Evolutionary conservation across 768 basidiomycete species (phyloP).

Genomic region (Lactarius sanguifluus): DNA sequence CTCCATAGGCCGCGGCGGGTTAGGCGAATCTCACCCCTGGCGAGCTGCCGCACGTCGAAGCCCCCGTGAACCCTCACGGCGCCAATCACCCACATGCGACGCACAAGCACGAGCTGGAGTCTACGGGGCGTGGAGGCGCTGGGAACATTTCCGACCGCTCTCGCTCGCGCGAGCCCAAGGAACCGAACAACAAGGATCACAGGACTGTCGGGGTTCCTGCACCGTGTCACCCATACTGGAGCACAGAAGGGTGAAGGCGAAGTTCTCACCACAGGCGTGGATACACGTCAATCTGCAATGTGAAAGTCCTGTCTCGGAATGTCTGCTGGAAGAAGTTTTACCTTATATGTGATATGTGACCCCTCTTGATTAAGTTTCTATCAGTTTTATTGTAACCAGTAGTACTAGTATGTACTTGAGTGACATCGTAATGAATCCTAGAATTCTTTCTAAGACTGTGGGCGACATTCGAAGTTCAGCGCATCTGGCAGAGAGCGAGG

Average conservation of each 20-base stretch:
- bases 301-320: background rate
- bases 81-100: conserved; percentile 12
- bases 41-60: conserved; percentile 32
- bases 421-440: background rate
- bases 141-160: conserved; percentile 55
- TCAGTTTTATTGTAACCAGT: background rate
- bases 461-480: background rate
- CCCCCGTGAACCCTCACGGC: conserved; percentile 17
- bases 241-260: background rate
- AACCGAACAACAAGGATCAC: background rate
- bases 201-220: conserved; percentile 28
- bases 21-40: conserved; percentile 53
- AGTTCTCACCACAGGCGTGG: background rate
- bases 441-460: background rate
- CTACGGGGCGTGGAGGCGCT: conserved; percentile 57
- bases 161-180: conserved; percentile 33
- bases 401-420: background rate
- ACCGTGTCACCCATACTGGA: conserved; percentile 12
- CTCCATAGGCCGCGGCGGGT: conserved; percentile 69
- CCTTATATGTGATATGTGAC: background rate
- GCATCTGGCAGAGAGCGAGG: background rate
- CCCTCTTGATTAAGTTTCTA: background rate
- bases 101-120: conserved; percentile 37
- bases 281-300: background rate
- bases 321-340: background rate